phyloP scores from a whole-genome alignment of 345 rosid genomes.

The Eucalyptus polybractea region DNA sequence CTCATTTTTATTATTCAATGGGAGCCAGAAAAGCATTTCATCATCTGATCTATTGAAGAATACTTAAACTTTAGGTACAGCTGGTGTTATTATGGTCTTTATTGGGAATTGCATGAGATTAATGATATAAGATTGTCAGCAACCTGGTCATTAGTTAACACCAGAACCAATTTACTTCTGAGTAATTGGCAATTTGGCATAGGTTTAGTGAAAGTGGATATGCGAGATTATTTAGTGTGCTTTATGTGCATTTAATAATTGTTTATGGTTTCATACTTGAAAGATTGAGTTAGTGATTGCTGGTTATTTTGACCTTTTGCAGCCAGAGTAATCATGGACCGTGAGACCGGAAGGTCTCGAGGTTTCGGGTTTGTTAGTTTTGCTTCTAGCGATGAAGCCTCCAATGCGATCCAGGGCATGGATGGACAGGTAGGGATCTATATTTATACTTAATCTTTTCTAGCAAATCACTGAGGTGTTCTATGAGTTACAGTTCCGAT shows the following conservation, averaged over 20 bases:
- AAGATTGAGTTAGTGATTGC: background rate
- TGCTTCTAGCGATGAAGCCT: slow-evolving; percentile 50
- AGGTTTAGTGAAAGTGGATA: background rate
- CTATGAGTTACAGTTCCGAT: background rate
- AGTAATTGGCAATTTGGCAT: background rate
- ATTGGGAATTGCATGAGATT: background rate
- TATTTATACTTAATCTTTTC: background rate
- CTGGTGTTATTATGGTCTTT: background rate
- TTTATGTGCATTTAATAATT: background rate
- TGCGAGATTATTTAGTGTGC: background rate
- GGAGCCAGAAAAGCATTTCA: background rate
- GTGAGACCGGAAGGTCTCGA: slow-evolving; percentile 84
- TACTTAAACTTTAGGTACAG: background rate
- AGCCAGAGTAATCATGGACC: slow-evolving; percentile 78
- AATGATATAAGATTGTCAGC: background rate
- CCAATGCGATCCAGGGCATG: slow-evolving; percentile 72
- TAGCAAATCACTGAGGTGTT: background rate
- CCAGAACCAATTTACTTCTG: background rate
- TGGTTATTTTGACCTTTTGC: background rate
- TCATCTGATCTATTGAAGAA: background rate
- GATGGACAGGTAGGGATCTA: slow-evolving; percentile 61
- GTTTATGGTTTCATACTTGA: background rate
- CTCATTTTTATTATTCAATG: background rate
- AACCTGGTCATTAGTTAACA: background rate
- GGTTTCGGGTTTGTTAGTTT: slow-evolving; percentile 81